A percentile compares a stretch with the other conserved stretches of the same genome.
These are phyloP conservation scores for Ganoderma meredithae DNA, from an alignment of 1,284 basidiomycete genomes.

Conservation along the genomic window DNA sequence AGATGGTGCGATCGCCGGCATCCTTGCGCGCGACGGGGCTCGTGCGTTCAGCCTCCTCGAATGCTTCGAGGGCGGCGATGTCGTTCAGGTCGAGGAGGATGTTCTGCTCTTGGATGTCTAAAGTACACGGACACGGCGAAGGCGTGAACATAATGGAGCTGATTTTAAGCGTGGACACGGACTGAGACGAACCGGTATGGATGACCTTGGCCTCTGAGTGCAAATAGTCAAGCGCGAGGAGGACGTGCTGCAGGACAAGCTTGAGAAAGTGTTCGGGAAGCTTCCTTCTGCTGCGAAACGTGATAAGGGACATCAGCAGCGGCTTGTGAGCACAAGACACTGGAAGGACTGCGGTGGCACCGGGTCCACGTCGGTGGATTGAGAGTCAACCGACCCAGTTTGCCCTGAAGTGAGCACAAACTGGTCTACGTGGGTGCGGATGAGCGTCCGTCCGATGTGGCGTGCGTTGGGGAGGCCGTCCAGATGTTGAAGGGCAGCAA, in stretches of 20 bases:
- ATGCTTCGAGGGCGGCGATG: constrained; percentile 20
- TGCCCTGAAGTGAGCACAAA: constrained; percentile 18
- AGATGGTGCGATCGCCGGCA: constrained; percentile 24
- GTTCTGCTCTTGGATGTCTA: constrained; percentile 28
- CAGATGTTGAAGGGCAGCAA: constrained; percentile 11
- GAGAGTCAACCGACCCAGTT: background rate
- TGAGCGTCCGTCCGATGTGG: constrained; percentile 9
- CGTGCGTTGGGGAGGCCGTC: constrained; percentile 8
- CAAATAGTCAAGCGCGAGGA: constrained; percentile 34
- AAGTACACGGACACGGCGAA: background rate
- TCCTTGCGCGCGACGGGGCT: constrained; percentile 24
- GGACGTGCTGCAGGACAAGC: constrained; percentile 22
- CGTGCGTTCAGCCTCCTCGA: constrained; percentile 24
- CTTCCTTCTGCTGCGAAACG: constrained; percentile 15
- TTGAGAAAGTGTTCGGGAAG: constrained; percentile 16
- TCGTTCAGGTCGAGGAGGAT: constrained; percentile 25
- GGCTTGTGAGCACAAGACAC: constrained; percentile 26
- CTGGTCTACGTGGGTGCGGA: constrained; percentile 28
- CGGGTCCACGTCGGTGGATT: background rate
- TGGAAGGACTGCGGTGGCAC: constrained; percentile 12
- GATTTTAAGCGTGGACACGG: background rate
- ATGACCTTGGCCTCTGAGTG: constrained; percentile 36
- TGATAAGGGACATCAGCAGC: constrained; percentile 29
- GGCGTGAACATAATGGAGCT: no score
- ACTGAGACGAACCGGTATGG: constrained; percentile 30